Evolutionary conservation across 768 basidiomycete species (phyloP), one percentile per base, ranked within the genome.

Genomic region (Agrocybe praecox): DNA sequence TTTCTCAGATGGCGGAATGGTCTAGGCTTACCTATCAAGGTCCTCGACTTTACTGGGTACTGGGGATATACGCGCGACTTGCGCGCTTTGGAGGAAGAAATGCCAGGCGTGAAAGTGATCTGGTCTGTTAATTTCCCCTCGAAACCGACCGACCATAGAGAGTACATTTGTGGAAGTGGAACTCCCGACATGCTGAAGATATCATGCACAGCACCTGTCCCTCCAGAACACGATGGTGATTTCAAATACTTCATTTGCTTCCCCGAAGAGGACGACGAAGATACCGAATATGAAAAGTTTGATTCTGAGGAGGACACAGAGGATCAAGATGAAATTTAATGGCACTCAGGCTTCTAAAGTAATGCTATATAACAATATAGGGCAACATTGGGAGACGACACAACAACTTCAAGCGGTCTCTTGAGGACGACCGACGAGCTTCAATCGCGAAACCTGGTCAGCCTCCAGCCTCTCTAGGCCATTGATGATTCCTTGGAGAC

Each of bases 381-480:
- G 12, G 14, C 36, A n/a, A 40, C 36, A 40, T 14, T 40, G n/a
- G 5, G 5, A 4, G 36, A 40, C 5, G 36, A 5, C 6, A 6
- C 14, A 12, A 14, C 12, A 15, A n/a, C 14, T 40, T 47, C 21
- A 54, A 19, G 10, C 19, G 22, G 76, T 78, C 49, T 80, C 79
- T 65, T 75, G 74, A 6, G 79, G 80, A 46, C 62, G 72, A 57
- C 67, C 71, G 47, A 82, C 69, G 47, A 82, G 63, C 64, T 82
- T 82, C 19, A 72, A 63, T 3, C 77, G 78, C 46, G 77, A 79
- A 17, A 81, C 73, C 59, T 74, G 65, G 24, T 73, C 71, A 12
- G 69, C 65, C 56, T 74, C 65, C 62, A 83, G 62, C 44, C 74
- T 67, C 65, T 73, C 67, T 46, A 84, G 63, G 10, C 76, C 83